These are phyloP conservation scores for Zygosaccharomyces pseudorouxii DNA, from an alignment of 805 yeast species.

Conservation along the genomic window DNA sequence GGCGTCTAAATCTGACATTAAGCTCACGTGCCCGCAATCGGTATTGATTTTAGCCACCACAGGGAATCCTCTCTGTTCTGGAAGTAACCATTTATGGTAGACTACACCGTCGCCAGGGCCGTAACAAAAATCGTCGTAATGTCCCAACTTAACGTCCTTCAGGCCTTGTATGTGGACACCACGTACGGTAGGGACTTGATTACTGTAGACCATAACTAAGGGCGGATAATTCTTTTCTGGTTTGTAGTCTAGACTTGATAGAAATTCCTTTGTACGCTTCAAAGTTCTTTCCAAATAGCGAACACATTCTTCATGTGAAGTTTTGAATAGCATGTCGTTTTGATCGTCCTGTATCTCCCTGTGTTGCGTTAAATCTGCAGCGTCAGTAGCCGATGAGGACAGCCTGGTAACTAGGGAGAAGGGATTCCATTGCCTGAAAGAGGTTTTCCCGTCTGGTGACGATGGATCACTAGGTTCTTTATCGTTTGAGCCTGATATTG, in stretches of 20 bases:
- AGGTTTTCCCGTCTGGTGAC: not conserved
- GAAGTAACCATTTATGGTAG: constrained; percentile 76
- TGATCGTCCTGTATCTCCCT: constrained; percentile 6
- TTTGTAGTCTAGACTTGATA: constrained; percentile 51
- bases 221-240: constrained; percentile 68
- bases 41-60: constrained; percentile 64
- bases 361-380: constrained; percentile 10
- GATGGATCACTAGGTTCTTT: not conserved
- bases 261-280: constrained; percentile 51
- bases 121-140: constrained; percentile 69
- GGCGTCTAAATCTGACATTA: constrained; percentile 67
- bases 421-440: constrained; percentile 11
- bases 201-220: constrained; percentile 74
- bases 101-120: constrained; percentile 96
- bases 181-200: constrained; percentile 77
- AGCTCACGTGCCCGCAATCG: constrained; percentile 69
- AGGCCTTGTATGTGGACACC: constrained; percentile 63
- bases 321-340: constrained; percentile 18
- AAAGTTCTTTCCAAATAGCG: constrained; percentile 61
- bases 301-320: constrained; percentile 50
- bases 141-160: constrained; percentile 64
- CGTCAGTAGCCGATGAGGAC: constrained; percentile 8
- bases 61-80: constrained; percentile 67
- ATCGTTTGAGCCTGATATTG: constrained; percentile 8
- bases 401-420: constrained; percentile 7